Evolutionary conservation across 495 filamentous ascomycete genomes (phyloP).

Genomic region (Astrocystis sublimbata): DNA sequence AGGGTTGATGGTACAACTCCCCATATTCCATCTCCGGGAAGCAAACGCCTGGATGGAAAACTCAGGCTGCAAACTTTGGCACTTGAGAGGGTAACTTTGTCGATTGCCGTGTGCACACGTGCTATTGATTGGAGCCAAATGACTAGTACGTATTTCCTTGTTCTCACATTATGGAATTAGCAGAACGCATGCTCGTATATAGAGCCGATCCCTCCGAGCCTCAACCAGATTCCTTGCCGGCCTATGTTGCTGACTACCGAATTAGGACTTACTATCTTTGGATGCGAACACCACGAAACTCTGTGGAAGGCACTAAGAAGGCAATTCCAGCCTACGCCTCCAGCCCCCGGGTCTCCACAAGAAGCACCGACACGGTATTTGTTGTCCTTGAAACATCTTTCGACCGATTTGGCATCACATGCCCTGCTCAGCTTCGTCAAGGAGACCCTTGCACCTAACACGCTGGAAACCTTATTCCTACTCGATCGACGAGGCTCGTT

Average conservation of each 20-base stretch:
- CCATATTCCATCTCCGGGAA: neutral
- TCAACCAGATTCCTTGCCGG: neutral
- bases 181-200: neutral
- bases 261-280: conserved; percentile 67
- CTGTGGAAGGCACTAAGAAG: conserved; percentile 80
- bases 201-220: neutral
- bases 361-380: conserved; percentile 57
- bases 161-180: neutral
- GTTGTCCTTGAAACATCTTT: conserved; percentile 75
- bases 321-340: conserved; percentile 63
- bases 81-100: conserved; percentile 78
- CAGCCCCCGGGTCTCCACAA: conserved; percentile 27
- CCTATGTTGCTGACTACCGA: neutral
- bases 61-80: conserved; percentile 75
- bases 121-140: conserved; percentile 80
- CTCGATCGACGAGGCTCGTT: conserved; percentile 66
- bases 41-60: conserved; percentile 47
- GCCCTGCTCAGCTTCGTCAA: conserved; percentile 81
- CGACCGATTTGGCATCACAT: conserved; percentile 78
- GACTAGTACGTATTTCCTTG: conserved; percentile 43
- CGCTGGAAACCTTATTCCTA: conserved; percentile 79
- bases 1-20: neutral
- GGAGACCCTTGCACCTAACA: conserved; percentile 82
- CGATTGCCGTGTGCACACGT: conserved; percentile 64
- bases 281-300: conserved; percentile 74